Conservation (phyloP, 179 eudicot genomes). For the Amaranthus tricolor region DNA sequence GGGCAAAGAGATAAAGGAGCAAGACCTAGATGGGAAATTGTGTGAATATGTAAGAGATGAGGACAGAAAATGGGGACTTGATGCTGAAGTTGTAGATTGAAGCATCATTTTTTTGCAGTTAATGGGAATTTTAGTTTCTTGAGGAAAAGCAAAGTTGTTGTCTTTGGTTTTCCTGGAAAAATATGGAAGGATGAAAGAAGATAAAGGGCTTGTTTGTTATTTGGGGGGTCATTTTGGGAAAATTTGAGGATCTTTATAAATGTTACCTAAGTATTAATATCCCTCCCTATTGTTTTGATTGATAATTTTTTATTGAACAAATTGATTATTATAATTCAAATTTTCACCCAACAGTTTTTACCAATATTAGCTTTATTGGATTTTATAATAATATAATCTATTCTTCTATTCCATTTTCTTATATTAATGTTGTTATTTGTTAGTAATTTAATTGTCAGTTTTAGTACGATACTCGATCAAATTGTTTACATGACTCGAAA, state of each 20-base stretch:
- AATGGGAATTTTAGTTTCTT: slow-evolving; percentile 13
- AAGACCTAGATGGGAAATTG: slow-evolving; percentile 44
- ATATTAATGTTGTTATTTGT: too few relatives aligned
- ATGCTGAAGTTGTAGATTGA: slow-evolving; percentile 41
- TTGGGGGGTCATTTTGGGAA: neutral
- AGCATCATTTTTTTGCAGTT: slow-evolving; percentile 46
- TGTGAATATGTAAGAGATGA: slow-evolving; percentile 28
- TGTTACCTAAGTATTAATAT: too few relatives aligned
- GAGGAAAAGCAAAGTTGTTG: neutral
- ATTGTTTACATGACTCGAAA: too few relatives aligned
- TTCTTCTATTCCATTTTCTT: too few relatives aligned
- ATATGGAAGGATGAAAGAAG: neutral
- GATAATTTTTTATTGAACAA: too few relatives aligned
- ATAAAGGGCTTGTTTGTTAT: slow-evolving; percentile 1
- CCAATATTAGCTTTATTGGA: too few relatives aligned
- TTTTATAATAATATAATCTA: too few relatives aligned
- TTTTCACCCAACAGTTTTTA: too few relatives aligned
- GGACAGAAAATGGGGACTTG: slow-evolving; percentile 28
- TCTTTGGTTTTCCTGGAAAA: neutral
- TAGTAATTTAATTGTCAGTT: too few relatives aligned
- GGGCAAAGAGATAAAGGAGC: slow-evolving; percentile 24
- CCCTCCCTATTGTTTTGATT: too few relatives aligned
- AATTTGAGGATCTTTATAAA: neutral
- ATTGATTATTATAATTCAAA: too few relatives aligned
- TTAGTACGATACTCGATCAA: too few relatives aligned